Percentiles rank a stretch among this genome's conserved stretches.
Evolutionary conservation across 805 yeast species (phyloP).

Genomic region (Tetrapisispora arboricola): DNA sequence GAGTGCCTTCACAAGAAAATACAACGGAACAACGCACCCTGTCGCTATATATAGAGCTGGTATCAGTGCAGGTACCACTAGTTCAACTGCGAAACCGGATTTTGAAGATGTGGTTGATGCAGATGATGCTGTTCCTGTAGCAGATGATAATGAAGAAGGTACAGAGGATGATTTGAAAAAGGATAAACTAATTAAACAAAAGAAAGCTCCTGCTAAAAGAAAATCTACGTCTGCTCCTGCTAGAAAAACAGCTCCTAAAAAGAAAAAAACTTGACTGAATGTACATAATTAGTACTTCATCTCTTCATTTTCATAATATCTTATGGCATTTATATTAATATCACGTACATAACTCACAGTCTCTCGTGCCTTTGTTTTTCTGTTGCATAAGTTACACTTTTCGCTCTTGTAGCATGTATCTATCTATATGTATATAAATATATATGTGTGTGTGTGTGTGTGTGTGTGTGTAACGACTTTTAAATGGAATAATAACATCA

Average conservation of each 20-base stretch:
- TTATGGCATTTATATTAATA: not conserved
- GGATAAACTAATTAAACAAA: conserved; percentile 28
- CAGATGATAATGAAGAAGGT: conserved; percentile 21
- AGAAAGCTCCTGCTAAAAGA: conserved; percentile 22
- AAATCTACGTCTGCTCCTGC: conserved; percentile 13
- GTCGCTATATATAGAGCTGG: conserved; percentile 73
- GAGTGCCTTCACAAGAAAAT: conserved; percentile 75
- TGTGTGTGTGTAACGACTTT: no score
- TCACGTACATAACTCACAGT: no score
- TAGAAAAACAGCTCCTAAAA: conserved; percentile 12
- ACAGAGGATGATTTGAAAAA: conserved; percentile 29
- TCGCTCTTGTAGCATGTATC: no score
- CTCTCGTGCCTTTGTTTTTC: no score
- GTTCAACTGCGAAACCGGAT: conserved; percentile 22
- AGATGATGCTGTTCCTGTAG: conserved; percentile 23
- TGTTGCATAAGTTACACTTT: no score
- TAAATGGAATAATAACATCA: no score
- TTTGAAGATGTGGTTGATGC: conserved; percentile 31
- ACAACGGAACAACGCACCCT: conserved; percentile 72
- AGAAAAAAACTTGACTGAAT: conserved; percentile 7
- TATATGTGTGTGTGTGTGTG: no score
- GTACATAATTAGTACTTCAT: not conserved
- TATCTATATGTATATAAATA: no score
- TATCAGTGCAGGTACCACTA: conserved; percentile 29
- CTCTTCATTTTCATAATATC: not conserved